A percentile compares a stretch with the other conserved stretches of the same genome.
Evolutionary conservation across 495 filamentous ascomycete genomes (phyloP).

Genomic region (Opeltia flavorubescens): DNA sequence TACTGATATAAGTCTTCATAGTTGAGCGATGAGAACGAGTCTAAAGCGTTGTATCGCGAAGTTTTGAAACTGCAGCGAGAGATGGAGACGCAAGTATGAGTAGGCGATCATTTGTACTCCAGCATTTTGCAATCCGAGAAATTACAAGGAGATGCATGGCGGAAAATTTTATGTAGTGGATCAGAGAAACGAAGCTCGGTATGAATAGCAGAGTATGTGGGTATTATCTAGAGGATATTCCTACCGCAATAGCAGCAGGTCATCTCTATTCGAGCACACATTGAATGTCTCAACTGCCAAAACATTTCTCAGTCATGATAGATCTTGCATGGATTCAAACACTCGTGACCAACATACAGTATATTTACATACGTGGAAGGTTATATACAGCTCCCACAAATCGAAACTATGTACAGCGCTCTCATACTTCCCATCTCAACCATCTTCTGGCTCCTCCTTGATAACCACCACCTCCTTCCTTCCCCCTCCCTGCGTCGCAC

Average conservation of each 20-base stretch:
- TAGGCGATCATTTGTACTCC: neutral
- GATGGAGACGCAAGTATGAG: conserved; percentile 5
- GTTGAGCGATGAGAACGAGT: conserved; percentile 28
- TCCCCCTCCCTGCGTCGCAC: conserved; percentile 8
- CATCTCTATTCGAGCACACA: neutral
- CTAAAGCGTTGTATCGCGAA: conserved; percentile 27
- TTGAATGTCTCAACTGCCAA: neutral
- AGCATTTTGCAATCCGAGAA: neutral
- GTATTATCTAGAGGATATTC: neutral
- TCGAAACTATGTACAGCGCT: too few species aligned
- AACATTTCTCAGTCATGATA: too few species aligned
- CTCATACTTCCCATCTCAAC: too few species aligned
- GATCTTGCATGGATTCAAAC: too few species aligned
- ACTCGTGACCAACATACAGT: too few species aligned
- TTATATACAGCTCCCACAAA: conserved; percentile 1
- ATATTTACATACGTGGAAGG: too few species aligned
- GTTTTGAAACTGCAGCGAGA: conserved; percentile 24
- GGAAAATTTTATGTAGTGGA: neutral
- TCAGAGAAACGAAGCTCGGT: neutral
- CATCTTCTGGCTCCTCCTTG: conserved; percentile 14
- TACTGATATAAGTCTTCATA: conserved; percentile 16
- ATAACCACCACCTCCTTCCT: conserved; percentile 10
- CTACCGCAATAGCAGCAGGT: neutral
- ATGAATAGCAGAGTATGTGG: neutral
- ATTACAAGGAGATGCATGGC: neutral